A percentile compares a stretch with the other conserved stretches of the same genome.
Evolutionary conservation across 768 basidiomycete genomes (phyloP).

Genomic region (Rubroboletus pulcherrimus): DNA sequence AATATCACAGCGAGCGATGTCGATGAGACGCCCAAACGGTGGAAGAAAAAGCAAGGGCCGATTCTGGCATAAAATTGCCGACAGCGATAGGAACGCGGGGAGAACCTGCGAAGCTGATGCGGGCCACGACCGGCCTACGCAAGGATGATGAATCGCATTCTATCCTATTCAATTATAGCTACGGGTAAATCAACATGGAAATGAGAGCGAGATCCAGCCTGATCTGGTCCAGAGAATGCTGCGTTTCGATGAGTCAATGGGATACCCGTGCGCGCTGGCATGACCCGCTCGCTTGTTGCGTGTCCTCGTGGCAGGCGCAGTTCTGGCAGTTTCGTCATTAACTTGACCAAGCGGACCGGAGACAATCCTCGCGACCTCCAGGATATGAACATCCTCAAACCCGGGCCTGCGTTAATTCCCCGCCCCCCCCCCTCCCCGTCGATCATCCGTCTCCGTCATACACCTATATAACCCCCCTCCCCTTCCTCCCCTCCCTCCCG

Average conservation of each 20-base stretch:
- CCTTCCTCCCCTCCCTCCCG: conserved; percentile 28
- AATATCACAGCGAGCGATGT: neutral
- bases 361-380: too few species aligned
- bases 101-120: conserved; percentile 24
- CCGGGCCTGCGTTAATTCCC: conserved; percentile 9
- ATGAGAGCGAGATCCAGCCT: conserved; percentile 21
- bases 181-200: conserved; percentile 27
- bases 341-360: conserved; percentile 19
- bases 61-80: conserved; percentile 27
- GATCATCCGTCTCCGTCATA: conserved; percentile 26
- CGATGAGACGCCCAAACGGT: conserved; percentile 4
- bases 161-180: conserved; percentile 20
- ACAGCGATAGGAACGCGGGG: conserved; percentile 22
- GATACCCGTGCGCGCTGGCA: conserved; percentile 17
- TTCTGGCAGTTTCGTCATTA: conserved; percentile 19
- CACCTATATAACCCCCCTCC: conserved; percentile 23
- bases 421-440: conserved; percentile 20
- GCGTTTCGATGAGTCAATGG: conserved; percentile 21
- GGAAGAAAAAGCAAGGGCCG: conserved; percentile 6
- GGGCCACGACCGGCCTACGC: conserved; percentile 17
- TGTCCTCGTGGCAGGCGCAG: conserved; percentile 25
- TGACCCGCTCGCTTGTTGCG: conserved; percentile 17
- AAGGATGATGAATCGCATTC: conserved; percentile 10
- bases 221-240: conserved; percentile 13
- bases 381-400: conserved; percentile 4